Conservation (phyloP, 805 yeast species). For the Candida loeiensis region DNA sequence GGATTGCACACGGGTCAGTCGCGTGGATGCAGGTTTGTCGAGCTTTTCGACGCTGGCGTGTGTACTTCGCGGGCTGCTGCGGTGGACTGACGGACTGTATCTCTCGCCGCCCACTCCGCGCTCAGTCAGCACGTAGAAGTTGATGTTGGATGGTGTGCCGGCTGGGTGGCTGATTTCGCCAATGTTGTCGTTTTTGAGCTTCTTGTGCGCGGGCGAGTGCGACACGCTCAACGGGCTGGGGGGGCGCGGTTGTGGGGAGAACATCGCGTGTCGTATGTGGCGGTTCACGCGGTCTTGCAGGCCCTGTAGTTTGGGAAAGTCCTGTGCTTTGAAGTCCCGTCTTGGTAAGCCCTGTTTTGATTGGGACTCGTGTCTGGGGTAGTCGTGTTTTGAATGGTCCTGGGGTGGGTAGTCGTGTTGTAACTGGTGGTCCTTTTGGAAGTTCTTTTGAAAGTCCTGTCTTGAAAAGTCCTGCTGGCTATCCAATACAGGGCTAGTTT, state of each 20-base stretch:
- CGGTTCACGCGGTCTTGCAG: too few species aligned
- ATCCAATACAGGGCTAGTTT: too few species aligned
- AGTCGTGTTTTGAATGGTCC: too few species aligned
- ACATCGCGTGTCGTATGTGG: too few species aligned
- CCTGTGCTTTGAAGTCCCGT: too few species aligned
- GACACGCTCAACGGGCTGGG: conserved; percentile 9
- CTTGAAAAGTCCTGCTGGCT: too few species aligned
- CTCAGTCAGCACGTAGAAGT: conserved; percentile 16
- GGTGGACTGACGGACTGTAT: conserved; percentile 1
- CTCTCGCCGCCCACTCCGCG: conserved; percentile 8
- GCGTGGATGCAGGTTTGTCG: conserved; percentile 1
- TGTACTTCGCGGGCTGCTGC: conserved; percentile 5
- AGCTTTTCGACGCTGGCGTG: neutral
- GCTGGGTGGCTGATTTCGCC: conserved; percentile 12
- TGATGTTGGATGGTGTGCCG: conserved; percentile 13
- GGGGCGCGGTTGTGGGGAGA: conserved; percentile 14
- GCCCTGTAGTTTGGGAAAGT: too few species aligned
- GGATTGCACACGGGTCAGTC: conserved; percentile 3
- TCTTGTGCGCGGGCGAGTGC: conserved; percentile 11
- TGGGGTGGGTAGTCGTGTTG: too few species aligned
- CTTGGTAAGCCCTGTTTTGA: too few species aligned
- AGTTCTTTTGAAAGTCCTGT: too few species aligned
- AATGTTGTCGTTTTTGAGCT: conserved; percentile 11
- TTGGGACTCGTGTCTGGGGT: too few species aligned
- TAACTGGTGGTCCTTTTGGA: too few species aligned